phyloP scores from a whole-genome alignment of 2,329 filamentous ascomycete species.

The Fusarium liriodendri region DNA sequence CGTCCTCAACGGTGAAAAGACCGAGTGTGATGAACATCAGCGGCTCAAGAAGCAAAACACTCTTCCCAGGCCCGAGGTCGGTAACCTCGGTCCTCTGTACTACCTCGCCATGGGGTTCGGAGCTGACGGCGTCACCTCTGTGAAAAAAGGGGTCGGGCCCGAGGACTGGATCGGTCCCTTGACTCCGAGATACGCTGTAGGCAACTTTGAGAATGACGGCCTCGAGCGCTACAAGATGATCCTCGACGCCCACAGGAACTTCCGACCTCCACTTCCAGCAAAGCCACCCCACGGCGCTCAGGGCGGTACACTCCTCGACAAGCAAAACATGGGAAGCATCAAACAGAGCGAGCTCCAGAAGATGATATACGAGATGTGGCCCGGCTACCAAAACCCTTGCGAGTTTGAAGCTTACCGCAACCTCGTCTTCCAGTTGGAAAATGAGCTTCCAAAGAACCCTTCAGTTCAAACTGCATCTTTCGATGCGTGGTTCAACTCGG shows the following conservation, averaged over 20 bases:
- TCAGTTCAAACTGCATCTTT: neutral
- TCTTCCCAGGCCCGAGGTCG: constrained; percentile 1
- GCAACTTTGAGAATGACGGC: neutral
- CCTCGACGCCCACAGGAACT: neutral
- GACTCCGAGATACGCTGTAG: constrained; percentile 23
- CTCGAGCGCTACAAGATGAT: neutral
- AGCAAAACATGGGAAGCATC: neutral
- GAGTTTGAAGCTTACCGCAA: neutral
- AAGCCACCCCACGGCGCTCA: neutral
- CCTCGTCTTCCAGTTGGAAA: neutral
- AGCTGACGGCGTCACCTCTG: constrained; percentile 15
- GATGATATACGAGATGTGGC: neutral
- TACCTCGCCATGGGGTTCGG: constrained; percentile 49
- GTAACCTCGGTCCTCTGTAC: constrained; percentile 45
- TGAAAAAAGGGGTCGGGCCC: constrained; percentile 31
- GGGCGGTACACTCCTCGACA: neutral
- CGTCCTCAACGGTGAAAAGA: constrained; percentile 1
- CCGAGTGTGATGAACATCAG: constrained; percentile 9
- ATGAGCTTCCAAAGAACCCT: neutral
- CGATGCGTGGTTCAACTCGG: neutral
- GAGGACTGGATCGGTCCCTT: constrained; percentile 41
- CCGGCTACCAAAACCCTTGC: neutral
- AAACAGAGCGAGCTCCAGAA: neutral
- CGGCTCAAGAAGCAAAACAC: neutral
- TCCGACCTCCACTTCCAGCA: constrained; percentile 16